A percentile compares a stretch with the other conserved stretches of the same genome.
phyloP scores from a whole-genome alignment of 225 moss, liverwort and hornwort genomes.

The Anthoceros angustus region DNA sequence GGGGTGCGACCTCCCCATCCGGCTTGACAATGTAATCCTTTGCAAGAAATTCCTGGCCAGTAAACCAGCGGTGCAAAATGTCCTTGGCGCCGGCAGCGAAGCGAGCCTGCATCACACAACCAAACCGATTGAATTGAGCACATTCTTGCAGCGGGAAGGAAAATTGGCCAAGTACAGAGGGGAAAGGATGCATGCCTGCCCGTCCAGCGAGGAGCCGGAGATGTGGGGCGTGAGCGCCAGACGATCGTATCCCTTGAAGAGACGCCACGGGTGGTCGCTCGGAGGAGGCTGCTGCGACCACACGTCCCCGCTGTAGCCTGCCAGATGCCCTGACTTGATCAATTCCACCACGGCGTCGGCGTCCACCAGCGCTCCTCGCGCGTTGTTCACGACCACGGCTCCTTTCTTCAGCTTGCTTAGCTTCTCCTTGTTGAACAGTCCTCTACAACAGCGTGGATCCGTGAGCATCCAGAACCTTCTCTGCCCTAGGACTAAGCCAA shows the following conservation, averaged over 20 bases:
- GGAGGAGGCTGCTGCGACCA: conserved; percentile 61
- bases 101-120: conserved; percentile 27
- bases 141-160: too few relatives aligned
- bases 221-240: conserved; percentile 64
- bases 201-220: conserved; percentile 69
- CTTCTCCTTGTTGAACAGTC: conserved; percentile 21
- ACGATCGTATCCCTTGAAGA: conserved; percentile 35
- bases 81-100: conserved; percentile 46
- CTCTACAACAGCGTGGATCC: conserved; percentile 7
- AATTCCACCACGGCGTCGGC: conserved; percentile 26
- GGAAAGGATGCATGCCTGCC: conserved; percentile 21
- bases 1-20: conserved; percentile 56
- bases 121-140: background rate
- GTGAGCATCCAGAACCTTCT: background rate
- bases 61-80: conserved; percentile 53
- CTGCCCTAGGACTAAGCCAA: too few relatives aligned
- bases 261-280: conserved; percentile 58
- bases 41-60: conserved; percentile 29
- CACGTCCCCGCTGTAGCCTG: conserved; percentile 63
- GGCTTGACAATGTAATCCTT: conserved; percentile 39
- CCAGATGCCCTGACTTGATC: conserved; percentile 28
- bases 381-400: conserved; percentile 29
- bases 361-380: conserved; percentile 25
- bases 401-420: conserved; percentile 23
- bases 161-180: too few relatives aligned